Conservation (phyloP, 2,329 filamentous ascomycete genomes). For the Aspergillus viridinutans region DNA sequence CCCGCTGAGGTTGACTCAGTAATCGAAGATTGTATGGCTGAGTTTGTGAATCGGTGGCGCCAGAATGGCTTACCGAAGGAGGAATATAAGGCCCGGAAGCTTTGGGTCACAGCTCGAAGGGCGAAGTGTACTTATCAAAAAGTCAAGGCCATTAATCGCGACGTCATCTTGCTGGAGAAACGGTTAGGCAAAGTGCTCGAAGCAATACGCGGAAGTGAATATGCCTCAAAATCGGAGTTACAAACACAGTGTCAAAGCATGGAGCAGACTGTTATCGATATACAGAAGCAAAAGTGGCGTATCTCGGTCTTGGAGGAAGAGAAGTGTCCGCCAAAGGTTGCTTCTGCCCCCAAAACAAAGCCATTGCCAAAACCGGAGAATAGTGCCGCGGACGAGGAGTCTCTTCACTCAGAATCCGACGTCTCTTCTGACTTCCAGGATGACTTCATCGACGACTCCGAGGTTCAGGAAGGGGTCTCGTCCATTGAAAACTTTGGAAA, state of each 20-base stretch:
- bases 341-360: conserved; percentile 10
- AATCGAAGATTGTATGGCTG: conserved; percentile 53
- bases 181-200: conserved; percentile 55
- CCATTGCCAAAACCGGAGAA: conserved; percentile 2
- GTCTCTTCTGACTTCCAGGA: conserved; percentile 13
- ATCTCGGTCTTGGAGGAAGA: conserved; percentile 37
- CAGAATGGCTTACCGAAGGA: conserved; percentile 54
- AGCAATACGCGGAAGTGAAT: conserved; percentile 52
- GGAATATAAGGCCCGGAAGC: conserved; percentile 52
- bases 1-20: conserved; percentile 47
- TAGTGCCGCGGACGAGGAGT: conserved; percentile 28
- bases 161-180: conserved; percentile 42
- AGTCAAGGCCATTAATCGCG: conserved; percentile 43
- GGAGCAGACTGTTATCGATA: conserved; percentile 62
- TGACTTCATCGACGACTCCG: conserved; percentile 29
- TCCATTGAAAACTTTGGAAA: background rate
- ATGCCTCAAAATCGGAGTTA: conserved; percentile 52
- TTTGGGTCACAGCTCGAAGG: conserved; percentile 59
- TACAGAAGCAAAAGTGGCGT: conserved; percentile 44
- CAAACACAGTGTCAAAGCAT: conserved; percentile 55
- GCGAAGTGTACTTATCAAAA: conserved; percentile 36
- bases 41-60: conserved; percentile 55
- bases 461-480: background rate
- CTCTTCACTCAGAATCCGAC: conserved; percentile 27
- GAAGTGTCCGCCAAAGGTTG: conserved; percentile 26